Evolutionary conservation across 1,284 basidiomycete species (phyloP).

Genomic region (Ustilago tritici): DNA sequence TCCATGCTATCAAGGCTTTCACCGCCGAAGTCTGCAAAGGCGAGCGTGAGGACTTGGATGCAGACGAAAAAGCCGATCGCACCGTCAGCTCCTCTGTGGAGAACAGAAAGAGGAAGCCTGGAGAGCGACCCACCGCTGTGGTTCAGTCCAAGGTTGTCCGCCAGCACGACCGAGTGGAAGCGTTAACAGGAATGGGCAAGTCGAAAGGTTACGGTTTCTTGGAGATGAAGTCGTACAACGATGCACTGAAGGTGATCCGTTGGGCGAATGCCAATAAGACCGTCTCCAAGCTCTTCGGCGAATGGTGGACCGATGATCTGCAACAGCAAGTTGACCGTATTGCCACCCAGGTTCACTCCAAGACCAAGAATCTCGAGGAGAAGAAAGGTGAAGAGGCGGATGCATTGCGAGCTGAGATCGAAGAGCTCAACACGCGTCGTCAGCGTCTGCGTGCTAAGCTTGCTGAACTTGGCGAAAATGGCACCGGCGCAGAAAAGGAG

Average conservation of each 20-base stretch:
- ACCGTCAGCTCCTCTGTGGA: conserved; percentile 45
- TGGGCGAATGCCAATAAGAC: conserved; percentile 89
- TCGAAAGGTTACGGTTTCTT: conserved; percentile 96
- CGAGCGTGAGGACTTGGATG: conserved; percentile 75
- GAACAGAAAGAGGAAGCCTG: conserved; percentile 67
- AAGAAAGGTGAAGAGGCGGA: conserved; percentile 36
- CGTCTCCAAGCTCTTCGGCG: conserved; percentile 46
- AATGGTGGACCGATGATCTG: conserved; percentile 65
- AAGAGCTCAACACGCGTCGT: conserved; percentile 47
- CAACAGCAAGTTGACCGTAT: conserved; percentile 40
- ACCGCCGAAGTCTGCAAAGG: conserved; percentile 81
- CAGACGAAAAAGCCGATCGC: conserved; percentile 78
- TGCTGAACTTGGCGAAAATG: conserved; percentile 46
- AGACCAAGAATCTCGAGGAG: conserved; percentile 31
- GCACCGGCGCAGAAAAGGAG: conserved; percentile 50
- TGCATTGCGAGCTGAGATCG: conserved; percentile 20
- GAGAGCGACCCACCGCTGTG: conserved; percentile 75
- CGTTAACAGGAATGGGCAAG: conserved; percentile 84
- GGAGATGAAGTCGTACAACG: conserved; percentile 86
- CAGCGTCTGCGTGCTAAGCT: conserved; percentile 55
- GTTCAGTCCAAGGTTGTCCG: conserved; percentile 90
- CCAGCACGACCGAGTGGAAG: conserved; percentile 85
- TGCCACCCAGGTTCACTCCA: conserved; percentile 47
- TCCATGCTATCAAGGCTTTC: conserved; percentile 84
- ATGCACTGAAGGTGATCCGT: conserved; percentile 88